Evolutionary conservation across 371 early-diverging fungal genomes (phyloP).

Genomic region (Mucor circinelloides): DNA sequence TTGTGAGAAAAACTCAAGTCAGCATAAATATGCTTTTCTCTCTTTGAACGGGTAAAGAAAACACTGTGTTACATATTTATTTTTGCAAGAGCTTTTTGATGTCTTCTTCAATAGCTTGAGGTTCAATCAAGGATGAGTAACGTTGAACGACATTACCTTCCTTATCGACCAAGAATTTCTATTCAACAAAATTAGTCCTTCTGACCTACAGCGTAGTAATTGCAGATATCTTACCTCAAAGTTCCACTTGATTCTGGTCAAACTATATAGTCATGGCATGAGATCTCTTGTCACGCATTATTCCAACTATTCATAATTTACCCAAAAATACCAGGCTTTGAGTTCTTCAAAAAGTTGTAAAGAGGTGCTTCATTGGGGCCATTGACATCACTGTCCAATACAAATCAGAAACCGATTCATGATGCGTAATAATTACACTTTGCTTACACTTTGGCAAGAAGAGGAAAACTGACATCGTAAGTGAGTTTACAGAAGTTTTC

Average conservation of each 20-base stretch:
- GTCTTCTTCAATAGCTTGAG: conserved; percentile 54
- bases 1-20: neutral
- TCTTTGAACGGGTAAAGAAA: neutral
- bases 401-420: neutral
- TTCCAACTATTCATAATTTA: conserved; percentile 11
- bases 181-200: neutral
- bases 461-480: conserved; percentile 77
- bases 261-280: conserved; percentile 20
- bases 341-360: conserved; percentile 72
- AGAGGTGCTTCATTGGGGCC: conserved; percentile 76
- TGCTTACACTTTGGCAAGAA: conserved; percentile 76
- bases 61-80: neutral
- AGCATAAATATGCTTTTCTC: neutral
- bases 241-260: conserved; percentile 78
- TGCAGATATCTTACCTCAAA: conserved; percentile 47
- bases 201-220: neutral
- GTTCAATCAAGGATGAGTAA: conserved; percentile 61
- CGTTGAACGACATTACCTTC: conserved; percentile 71
- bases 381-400: conserved; percentile 68
- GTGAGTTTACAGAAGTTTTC: conserved; percentile 45
- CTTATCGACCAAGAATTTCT: conserved; percentile 76
- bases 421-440: neutral
- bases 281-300: neutral
- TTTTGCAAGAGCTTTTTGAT: conserved; percentile 44
- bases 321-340: conserved; percentile 66